A percentile compares a stretch with the other conserved stretches of the same genome.
These are phyloP conservation scores for Peziza echinospora DNA, from an alignment of 495 filamentous ascomycete species.

Conservation along the genomic window DNA sequence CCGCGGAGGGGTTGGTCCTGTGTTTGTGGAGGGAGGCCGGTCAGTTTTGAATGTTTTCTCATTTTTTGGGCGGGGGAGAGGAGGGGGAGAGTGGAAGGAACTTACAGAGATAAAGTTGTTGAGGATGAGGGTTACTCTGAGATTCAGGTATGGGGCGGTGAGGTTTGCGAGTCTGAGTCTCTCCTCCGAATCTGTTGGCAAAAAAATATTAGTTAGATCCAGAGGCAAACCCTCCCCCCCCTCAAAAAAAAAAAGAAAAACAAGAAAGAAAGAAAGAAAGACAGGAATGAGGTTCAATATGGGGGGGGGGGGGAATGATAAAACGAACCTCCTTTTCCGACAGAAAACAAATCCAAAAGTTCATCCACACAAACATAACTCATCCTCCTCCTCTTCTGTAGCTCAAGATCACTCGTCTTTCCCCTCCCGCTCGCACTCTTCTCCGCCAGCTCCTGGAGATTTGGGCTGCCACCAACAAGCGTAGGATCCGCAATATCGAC, in stretches of 20 bases:
- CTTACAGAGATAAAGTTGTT: slow-evolving; percentile 48
- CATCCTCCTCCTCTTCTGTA: slow-evolving; percentile 37
- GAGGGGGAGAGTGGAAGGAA: not conserved
- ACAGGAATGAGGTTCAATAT: slow-evolving; percentile 1
- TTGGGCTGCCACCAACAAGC: not conserved
- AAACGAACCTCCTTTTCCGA: slow-evolving; percentile 18
- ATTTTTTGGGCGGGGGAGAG: not conserved
- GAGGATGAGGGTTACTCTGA: slow-evolving; percentile 57
- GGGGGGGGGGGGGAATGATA: not conserved
- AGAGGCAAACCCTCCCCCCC: too few species aligned
- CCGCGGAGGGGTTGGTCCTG: slow-evolving; percentile 75
- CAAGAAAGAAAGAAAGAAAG: too few species aligned
- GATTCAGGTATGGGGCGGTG: slow-evolving; percentile 61
- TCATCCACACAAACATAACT: slow-evolving; percentile 62
- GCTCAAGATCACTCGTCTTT: slow-evolving; percentile 10
- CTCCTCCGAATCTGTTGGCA: slow-evolving; percentile 7
- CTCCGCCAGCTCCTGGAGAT: not conserved
- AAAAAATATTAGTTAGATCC: too few species aligned
- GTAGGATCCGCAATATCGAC: not conserved
- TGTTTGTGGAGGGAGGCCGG: too few species aligned
- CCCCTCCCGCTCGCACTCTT: slow-evolving; percentile 3
- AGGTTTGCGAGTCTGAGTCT: slow-evolving; percentile 42
- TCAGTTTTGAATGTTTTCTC: too few species aligned
- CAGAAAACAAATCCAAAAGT: slow-evolving; percentile 48
- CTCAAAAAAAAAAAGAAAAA: too few species aligned